Evolutionary conservation across 352 stramenopile genomes (phyloP), one percentile per base, ranked within the genome.

Genomic region (Globisporangium iwayamae): DNA sequence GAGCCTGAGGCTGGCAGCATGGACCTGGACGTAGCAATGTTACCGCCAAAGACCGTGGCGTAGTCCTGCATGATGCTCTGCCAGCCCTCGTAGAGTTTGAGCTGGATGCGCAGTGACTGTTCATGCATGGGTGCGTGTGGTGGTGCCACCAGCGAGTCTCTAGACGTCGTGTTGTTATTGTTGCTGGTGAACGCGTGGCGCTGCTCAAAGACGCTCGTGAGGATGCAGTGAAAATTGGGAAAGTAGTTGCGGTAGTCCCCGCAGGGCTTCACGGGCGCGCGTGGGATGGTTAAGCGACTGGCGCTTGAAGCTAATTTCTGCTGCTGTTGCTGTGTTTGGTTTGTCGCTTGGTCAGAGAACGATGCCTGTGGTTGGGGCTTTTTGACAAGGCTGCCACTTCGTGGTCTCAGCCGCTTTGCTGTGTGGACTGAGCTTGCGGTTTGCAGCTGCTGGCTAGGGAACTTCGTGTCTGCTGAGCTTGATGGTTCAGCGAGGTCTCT

Each of bases 41-140:
- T 74, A 6, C 48, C 59, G 1, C 79, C 80, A 70, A 96, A 96
- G 5, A 94, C 85, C 0, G 85, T 93, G 18, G 81, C 73, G 60
- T 96, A 96, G 73, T 96, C 87, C 9, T 81, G 63, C 86, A 96
- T 96, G 68, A 96, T 90, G 20, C 74, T 87, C 39, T 89, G 76
- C 82, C 84, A 96, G 22, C 81, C 75, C 51, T 91, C 74, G 55
- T 96, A 94, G 0, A 96, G 70, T 56, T 92, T 92, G 46, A 85
- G 72, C 67, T 94, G 85, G 25, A 89, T 68, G 4, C 74, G 65
- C 60, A 96, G 77, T 5, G 78, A 75, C 32, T 83, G 73, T 8
- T 87, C 79, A 13, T 77, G 70, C 6, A 72, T 50, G 1, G 56
- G 60, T 4, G 25, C 43, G n/a, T 53, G 52, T 14, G n/a, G 3